phyloP scores from a whole-genome alignment of 2,329 filamentous ascomycete species.

The Aspergillus sp. region DNA sequence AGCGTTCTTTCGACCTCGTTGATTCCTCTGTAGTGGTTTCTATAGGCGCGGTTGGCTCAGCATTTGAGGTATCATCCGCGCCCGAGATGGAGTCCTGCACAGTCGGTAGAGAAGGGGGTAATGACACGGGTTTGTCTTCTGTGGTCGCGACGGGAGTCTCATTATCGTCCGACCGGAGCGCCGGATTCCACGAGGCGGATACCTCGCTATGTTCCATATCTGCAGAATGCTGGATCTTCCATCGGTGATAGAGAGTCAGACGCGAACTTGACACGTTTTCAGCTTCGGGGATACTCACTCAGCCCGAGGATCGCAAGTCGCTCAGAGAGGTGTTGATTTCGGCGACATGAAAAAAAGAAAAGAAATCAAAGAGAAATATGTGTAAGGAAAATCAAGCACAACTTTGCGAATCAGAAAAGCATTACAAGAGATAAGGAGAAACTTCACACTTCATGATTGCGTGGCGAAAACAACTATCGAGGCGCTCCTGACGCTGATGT shows the following conservation, averaged over 20 bases:
- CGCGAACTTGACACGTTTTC: constrained; percentile 4
- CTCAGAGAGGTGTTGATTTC: constrained; percentile 3
- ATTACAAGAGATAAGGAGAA: constrained; percentile 4
- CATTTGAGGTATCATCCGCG: background rate
- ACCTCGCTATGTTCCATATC: constrained; percentile 26
- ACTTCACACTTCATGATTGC: constrained; percentile 5
- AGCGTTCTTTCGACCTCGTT: background rate
- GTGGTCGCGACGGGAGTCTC: constrained; percentile 14
- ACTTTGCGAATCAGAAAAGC: constrained; percentile 1
- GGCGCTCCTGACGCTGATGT: constrained; percentile 3
- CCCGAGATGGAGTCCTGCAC: background rate
- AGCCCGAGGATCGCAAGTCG: constrained; percentile 6
- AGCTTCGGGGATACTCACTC: constrained; percentile 1
- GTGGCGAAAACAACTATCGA: constrained; percentile 7
- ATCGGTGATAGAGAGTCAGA: constrained; percentile 12
- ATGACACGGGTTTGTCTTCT: background rate
- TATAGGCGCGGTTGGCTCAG: background rate
- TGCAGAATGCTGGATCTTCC: constrained; percentile 9
- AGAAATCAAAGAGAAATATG: background rate
- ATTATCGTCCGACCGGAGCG: constrained; percentile 47
- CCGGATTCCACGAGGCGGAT: constrained; percentile 55
- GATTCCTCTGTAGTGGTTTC: background rate
- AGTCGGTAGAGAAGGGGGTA: background rate
- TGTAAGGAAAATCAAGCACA: background rate
- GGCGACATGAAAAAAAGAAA: background rate